Base-by-base conservation (phyloP, 106 monocot genomes). In the Allium sativum region DNA sequence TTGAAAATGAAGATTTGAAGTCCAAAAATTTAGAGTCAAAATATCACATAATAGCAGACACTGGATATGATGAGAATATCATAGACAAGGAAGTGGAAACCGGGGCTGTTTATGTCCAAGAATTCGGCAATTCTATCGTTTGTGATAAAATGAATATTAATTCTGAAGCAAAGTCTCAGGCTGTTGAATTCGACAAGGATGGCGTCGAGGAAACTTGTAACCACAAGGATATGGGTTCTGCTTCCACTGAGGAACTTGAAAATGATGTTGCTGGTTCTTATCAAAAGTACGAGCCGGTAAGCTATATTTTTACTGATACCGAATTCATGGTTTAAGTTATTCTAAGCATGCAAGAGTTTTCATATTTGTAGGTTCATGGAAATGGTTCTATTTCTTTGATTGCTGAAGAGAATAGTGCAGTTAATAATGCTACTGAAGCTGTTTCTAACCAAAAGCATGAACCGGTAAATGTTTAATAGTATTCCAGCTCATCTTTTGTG, bases 371-470 rank as follows among this genome's bases (percentile, higher is more conserved):
- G 22, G 31, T 31, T 31, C 5, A 31, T 5, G 31, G 31, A 31
- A 5, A 31, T 31, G 31, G 31, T 31, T 31, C 31, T 2, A 5
- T 31, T 31, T 31, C 31, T 31, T 31, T 31, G 31, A 31, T 31
- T 1, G 5, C 0, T 5, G 31, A 31, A 31, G 31, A 31, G 31
- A 31, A 31, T 31, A 2, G 31, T 31, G 31, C 31, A 31, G 1
- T 1, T 31, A 5, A 5, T 31, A 5, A 5, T 31, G 5, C 31
- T 31, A 31, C 1, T 31, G 31, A 31, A 31, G 31, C 31, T 31
- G 31, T 31, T 55, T 55, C 55, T n/a, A 55, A 55, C 16, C 55
- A 55, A 55, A 17, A 55, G 10, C 10, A 55, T 55, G 15, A 55
- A 55, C 55, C 21, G 17, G 55, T 55, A 55, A 55, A 21, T 18